phyloP scores from a whole-genome alignment of 1,139 yeast genomes.

The Protomyces gravidus region DNA sequence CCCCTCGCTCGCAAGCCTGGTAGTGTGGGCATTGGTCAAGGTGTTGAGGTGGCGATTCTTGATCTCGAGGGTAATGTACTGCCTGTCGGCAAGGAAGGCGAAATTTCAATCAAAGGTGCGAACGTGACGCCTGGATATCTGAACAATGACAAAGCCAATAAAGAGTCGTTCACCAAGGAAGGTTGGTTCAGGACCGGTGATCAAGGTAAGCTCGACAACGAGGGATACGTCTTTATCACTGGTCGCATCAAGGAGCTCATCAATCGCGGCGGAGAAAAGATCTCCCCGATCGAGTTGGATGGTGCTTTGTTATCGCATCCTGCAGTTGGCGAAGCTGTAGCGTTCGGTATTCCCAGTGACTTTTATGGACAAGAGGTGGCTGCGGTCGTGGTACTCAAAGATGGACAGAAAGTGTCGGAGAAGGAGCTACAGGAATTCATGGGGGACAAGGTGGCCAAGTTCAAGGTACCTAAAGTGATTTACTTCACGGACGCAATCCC shows the following conservation, averaged over 20 bases:
- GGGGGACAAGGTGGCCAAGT: constrained; percentile 48
- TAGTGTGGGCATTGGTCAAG: constrained; percentile 67
- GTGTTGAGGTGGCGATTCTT: constrained; percentile 53
- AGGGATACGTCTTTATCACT: constrained; percentile 55
- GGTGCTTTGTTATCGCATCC: constrained; percentile 55
- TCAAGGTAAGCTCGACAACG: constrained; percentile 58
- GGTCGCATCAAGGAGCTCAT: constrained; percentile 66
- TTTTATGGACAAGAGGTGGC: constrained; percentile 64
- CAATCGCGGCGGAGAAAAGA: constrained; percentile 67
- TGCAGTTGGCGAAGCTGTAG: constrained; percentile 60
- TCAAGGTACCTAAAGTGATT: constrained; percentile 56
- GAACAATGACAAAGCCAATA: constrained; percentile 63
- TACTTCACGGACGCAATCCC: constrained; percentile 60
- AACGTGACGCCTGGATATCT: constrained; percentile 68
- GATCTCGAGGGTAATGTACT: constrained; percentile 49
- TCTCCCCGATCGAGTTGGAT: constrained; percentile 63
- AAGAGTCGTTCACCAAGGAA: constrained; percentile 54
- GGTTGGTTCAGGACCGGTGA: constrained; percentile 71
- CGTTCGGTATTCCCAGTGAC: constrained; percentile 59
- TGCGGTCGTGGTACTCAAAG: constrained; percentile 57
- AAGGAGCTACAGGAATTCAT: constrained; percentile 49
- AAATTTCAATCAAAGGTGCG: constrained; percentile 59
- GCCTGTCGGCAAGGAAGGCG: constrained; percentile 55
- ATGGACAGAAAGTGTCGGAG: constrained; percentile 41
- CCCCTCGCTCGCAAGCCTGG: constrained; percentile 62